Evolutionary conservation across 208 protist species (phyloP), one percentile per base, ranked within the genome.

Genomic region (Lotmaria passim): DNA sequence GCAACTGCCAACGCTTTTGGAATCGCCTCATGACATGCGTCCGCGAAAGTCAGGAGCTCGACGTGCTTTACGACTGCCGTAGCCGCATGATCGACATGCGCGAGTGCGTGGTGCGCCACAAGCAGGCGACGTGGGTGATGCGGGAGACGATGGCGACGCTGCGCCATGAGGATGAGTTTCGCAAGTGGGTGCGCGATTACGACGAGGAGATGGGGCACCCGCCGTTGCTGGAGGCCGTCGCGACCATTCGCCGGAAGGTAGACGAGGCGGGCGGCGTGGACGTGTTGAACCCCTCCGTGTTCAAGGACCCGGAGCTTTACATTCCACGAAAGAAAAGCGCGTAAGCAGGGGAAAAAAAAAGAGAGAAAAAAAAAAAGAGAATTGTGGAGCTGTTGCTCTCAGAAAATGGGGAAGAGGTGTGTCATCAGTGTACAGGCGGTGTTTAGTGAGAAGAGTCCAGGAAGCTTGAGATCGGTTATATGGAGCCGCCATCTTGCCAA

Each of bases 21-120:
- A 78, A 85, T 44, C 83, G 90, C 0, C 70, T 93, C 51, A 91
- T 92, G 85, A 93, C 78, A 4, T 95, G 90, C 56, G 61, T 95
- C 28, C 83, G 90, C 0, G 90, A 95, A 62, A 93, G 87, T 65
- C 85, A 93, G 68, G 87, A 93, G 74, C 68, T 93, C 15, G 90
- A 95, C 67, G 90, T 95, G 17, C 72, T 93, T 33, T 95, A 93
- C 71, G 90, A 95, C 73, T 95, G 90, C 75, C 87, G 90, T 28
- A 92, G 85, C 60, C 81, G 90, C 41, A 77, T 93, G 68, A 79
- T 93, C 41, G 90, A 95, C 69, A 78, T 95, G 72, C 81, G 87
- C 3, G 87, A 95, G 79, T 95, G 90, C 63, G 76, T 81, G 12
- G 76, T 82, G 23, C 83, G 86, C 17, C 84, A 95, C 64, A 95